Evolutionary conservation across 73 alveolate genomes (phyloP).

Genomic region (Paramecium sexaurelia): DNA sequence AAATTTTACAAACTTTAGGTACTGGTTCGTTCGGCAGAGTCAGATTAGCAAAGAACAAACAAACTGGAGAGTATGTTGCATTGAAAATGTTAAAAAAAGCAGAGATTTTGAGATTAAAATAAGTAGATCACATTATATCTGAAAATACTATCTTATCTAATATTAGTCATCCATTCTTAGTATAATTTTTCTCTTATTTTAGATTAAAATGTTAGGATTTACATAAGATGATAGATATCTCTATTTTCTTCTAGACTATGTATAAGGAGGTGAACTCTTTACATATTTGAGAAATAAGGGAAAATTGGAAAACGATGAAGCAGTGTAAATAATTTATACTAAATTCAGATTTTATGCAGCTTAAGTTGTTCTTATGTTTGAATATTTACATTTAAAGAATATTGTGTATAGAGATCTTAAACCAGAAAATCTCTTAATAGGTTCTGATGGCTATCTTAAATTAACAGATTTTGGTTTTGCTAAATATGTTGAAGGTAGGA

Average conservation of each 20-base stretch:
- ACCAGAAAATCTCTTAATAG: constrained; percentile 93
- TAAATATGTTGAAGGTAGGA: constrained; percentile 92
- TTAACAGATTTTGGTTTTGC: constrained; percentile 99
- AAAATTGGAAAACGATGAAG: constrained; percentile 77
- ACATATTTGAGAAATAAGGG: constrained; percentile 85
- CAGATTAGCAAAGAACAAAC: constrained; percentile 82
- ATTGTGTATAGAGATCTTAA: constrained; percentile 93
- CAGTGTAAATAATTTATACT: constrained; percentile 48
- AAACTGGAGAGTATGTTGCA: constrained; percentile 90
- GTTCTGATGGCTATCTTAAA: constrained; percentile 95
- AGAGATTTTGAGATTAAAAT: constrained; percentile 88
- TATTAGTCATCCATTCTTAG: constrained; percentile 96
- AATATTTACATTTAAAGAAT: constrained; percentile 92
- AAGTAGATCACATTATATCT: constrained; percentile 96
- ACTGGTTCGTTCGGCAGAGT: constrained; percentile 96
- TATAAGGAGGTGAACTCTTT: constrained; percentile 97
- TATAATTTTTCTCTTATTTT: constrained; percentile 38
- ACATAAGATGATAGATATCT: constrained; percentile 88
- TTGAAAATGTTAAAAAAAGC: constrained; percentile 95
- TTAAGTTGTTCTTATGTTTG: constrained; percentile 86
- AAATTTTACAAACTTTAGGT: constrained; percentile 1
- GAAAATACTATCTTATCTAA: constrained; percentile 94
- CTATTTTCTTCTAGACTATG: constrained; percentile 90
- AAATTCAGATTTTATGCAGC: constrained; percentile 70
- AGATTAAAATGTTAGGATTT: constrained; percentile 78